A percentile compares a stretch with the other conserved stretches of the same genome.
phyloP scores from a whole-genome alignment of 1,284 basidiomycete species.

The Fomitopsis pinicola region DNA sequence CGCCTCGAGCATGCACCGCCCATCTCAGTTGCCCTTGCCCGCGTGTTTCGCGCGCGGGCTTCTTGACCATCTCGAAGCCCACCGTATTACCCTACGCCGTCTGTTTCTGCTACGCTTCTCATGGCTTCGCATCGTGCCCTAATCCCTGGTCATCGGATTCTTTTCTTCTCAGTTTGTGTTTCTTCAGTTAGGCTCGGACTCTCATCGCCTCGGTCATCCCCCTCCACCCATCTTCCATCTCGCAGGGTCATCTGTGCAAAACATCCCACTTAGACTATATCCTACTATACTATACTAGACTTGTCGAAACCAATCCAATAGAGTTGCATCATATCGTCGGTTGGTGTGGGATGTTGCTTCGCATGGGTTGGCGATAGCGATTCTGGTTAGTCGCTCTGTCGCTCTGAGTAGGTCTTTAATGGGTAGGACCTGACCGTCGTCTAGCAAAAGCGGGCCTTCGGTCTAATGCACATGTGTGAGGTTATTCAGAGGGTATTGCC shows the following conservation, averaged over 20 bases:
- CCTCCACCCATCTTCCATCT: not conserved
- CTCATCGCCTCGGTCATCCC: not conserved
- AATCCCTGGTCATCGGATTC: not conserved
- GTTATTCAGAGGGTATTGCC: no score
- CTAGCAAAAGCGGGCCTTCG: no score
- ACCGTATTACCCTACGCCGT: not conserved
- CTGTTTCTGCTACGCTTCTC: not conserved
- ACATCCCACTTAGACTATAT: not conserved
- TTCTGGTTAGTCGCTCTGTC: no score
- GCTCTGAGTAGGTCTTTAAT: no score
- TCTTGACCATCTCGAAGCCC: not conserved
- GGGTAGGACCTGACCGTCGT: no score
- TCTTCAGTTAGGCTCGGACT: not conserved
- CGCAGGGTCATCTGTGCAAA: not conserved
- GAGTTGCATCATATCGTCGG: not conserved
- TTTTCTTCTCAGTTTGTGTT: no score
- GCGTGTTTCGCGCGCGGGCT: not conserved
- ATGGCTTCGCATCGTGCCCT: not conserved
- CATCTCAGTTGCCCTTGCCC: not conserved
- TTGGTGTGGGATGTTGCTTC: no score
- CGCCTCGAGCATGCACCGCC: not conserved
- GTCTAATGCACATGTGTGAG: no score
- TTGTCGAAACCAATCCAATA: not conserved
- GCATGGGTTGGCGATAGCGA: no score
- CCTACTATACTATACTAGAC: not conserved